phyloP scores from a whole-genome alignment of 2,329 filamentous ascomycete genomes.

The Proliferodiscus dingleyae region DNA sequence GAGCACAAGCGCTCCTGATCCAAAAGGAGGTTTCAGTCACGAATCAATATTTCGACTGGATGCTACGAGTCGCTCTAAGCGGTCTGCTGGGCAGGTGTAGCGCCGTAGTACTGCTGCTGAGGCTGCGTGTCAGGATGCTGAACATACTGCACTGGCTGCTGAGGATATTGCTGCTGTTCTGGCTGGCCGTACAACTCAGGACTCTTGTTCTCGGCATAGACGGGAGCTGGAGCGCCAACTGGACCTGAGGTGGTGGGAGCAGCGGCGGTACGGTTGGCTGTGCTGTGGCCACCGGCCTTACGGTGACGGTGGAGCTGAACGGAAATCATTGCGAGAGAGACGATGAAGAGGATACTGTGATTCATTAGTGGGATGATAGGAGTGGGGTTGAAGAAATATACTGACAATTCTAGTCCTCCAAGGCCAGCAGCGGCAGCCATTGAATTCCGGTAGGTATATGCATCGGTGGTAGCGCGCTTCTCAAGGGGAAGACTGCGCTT shows the following conservation, averaged over 20 bases:
- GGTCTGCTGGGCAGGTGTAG: neutral
- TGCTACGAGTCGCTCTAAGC: neutral
- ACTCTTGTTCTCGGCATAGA: neutral
- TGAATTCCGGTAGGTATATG: conserved; percentile 14
- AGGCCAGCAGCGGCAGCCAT: conserved; percentile 17
- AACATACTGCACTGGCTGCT: neutral
- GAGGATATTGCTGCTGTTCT: neutral
- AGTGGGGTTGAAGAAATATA: neutral
- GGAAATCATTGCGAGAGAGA: conserved; percentile 10
- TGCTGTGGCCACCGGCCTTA: conserved; percentile 15
- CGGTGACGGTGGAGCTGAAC: conserved; percentile 16
- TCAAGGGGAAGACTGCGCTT: conserved; percentile 5
- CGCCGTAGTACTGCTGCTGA: neutral
- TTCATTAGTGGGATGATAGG: neutral
- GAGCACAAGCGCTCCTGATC: too few species aligned
- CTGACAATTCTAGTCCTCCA: conserved; percentile 20
- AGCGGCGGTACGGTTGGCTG: neutral
- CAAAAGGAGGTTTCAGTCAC: too few species aligned
- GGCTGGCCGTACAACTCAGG: neutral
- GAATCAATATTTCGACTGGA: too few species aligned
- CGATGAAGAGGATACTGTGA: conserved; percentile 15
- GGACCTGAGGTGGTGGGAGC: neutral
- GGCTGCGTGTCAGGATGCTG: neutral
- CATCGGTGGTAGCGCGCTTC: conserved; percentile 4
- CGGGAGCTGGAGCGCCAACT: neutral